These are phyloP conservation scores for Evernia prunastri DNA, from an alignment of 495 filamentous ascomycete genomes.

Conservation along the genomic window DNA sequence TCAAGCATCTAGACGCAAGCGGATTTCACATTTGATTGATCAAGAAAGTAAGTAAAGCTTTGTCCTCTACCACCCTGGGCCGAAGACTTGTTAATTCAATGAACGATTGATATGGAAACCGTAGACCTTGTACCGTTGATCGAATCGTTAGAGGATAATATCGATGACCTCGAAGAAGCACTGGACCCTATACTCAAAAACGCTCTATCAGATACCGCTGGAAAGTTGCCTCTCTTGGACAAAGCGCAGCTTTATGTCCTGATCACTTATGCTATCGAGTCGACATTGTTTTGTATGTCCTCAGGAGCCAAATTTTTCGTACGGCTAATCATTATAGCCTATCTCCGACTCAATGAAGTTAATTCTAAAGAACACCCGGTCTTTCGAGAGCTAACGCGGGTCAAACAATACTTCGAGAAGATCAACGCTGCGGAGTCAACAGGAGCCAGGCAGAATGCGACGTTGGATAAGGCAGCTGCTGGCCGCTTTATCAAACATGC, in stretches of 20 bases:
- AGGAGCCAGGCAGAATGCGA: constrained; percentile 49
- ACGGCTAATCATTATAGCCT: constrained; percentile 47
- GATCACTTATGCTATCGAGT: constrained; percentile 80
- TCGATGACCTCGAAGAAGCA: constrained; percentile 69
- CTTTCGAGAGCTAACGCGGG: constrained; percentile 73
- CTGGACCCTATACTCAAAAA: constrained; percentile 59
- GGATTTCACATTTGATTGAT: no score
- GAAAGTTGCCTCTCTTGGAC: constrained; percentile 82
- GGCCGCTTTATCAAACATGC: constrained; percentile 73
- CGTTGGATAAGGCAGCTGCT: constrained; percentile 74
- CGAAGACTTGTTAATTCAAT: not conserved
- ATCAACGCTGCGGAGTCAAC: constrained; percentile 60
- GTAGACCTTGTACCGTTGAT: constrained; percentile 47
- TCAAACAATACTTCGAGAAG: constrained; percentile 90
- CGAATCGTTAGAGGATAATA: constrained; percentile 63
- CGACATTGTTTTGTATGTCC: constrained; percentile 73
- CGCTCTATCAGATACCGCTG: constrained; percentile 58
- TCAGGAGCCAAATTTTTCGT: not conserved
- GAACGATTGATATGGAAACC: constrained; percentile 37
- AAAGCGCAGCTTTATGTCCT: constrained; percentile 87
- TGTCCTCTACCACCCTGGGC: no score
- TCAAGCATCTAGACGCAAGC: not conserved
- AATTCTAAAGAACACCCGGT: constrained; percentile 79
- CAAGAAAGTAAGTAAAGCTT: no score
- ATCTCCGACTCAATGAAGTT: constrained; percentile 70